These are phyloP conservation scores for Lepiota brunneoincarnata DNA, from an alignment of 768 basidiomycete species.

Conservation along the genomic window DNA sequence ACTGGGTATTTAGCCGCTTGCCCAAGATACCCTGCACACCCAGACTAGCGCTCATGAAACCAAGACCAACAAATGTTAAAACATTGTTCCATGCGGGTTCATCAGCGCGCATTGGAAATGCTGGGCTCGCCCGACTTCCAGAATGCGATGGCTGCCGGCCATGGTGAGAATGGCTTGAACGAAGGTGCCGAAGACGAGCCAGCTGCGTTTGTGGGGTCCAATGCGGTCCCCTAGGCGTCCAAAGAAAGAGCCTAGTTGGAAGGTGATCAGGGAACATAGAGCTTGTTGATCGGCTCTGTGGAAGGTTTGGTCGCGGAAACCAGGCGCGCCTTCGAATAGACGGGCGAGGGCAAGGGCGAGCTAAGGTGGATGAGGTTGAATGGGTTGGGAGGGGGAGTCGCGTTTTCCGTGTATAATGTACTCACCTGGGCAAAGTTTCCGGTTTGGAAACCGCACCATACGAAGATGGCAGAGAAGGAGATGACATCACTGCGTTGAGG, in stretches of 20 bases:
- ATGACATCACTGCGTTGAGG: conserved; percentile 53
- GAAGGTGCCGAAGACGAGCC: conserved; percentile 72
- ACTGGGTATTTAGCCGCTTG: conserved; percentile 77
- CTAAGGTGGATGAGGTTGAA: conserved; percentile 30
- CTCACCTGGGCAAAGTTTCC: conserved; percentile 70
- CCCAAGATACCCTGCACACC: conserved; percentile 87
- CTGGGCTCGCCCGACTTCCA: conserved; percentile 66
- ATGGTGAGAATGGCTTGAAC: conserved; percentile 77
- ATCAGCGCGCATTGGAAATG: conserved; percentile 50
- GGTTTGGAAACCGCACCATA: conserved; percentile 87
- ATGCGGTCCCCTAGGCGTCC: conserved; percentile 85
- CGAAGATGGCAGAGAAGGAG: conserved; percentile 74
- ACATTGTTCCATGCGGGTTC: conserved; percentile 71
- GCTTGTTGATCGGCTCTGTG: conserved; percentile 85
- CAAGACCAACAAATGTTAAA: conserved; percentile 67
- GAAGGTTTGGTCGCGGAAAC: conserved; percentile 56
- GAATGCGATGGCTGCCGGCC: conserved; percentile 63
- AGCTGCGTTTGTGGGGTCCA: conserved; percentile 68
- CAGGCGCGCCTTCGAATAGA: conserved; percentile 56
- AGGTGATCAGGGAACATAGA: conserved; percentile 73
- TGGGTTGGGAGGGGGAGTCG: background rate
- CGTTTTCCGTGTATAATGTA: background rate
- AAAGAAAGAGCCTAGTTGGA: conserved; percentile 72
- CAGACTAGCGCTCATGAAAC: conserved; percentile 77
- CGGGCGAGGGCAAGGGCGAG: conserved; percentile 79